phyloP scores from a whole-genome alignment of 305 asterid genomes.

The Salvia sclarea region DNA sequence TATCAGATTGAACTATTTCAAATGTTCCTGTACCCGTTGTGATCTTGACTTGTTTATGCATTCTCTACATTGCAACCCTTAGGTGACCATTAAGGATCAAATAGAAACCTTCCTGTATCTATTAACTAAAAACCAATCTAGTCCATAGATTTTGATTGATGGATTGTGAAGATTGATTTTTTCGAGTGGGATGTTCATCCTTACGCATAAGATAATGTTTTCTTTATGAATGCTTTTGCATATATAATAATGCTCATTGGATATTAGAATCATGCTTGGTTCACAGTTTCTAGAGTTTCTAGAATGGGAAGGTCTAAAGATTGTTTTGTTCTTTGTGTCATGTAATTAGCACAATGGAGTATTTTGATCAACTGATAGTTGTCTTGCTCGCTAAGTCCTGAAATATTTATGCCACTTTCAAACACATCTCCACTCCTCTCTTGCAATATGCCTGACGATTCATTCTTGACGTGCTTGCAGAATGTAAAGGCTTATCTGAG shows the following conservation, averaged over 20 bases:
- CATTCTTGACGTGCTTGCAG: constrained; percentile 46
- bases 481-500: constrained; percentile 86
- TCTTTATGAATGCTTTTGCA: no score
- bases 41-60: constrained; percentile 10
- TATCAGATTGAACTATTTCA: not conserved
- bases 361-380: not conserved
- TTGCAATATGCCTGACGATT: not conserved
- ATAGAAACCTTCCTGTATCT: no score
- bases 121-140: no score
- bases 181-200: no score
- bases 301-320: no score
- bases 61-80: not conserved
- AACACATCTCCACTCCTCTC: constrained; percentile 3
- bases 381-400: not conserved
- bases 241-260: no score
- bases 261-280: no score
- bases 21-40: not conserved
- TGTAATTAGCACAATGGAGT: constrained; percentile 10
- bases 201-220: no score
- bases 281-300: no score
- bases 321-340: not conserved
- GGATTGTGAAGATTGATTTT: no score
- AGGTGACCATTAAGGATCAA: no score
- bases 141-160: no score
- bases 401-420: not conserved